Base-by-base conservation (phyloP, 1,139 yeast species). In the Debaryomyces singareniensis region DNA sequence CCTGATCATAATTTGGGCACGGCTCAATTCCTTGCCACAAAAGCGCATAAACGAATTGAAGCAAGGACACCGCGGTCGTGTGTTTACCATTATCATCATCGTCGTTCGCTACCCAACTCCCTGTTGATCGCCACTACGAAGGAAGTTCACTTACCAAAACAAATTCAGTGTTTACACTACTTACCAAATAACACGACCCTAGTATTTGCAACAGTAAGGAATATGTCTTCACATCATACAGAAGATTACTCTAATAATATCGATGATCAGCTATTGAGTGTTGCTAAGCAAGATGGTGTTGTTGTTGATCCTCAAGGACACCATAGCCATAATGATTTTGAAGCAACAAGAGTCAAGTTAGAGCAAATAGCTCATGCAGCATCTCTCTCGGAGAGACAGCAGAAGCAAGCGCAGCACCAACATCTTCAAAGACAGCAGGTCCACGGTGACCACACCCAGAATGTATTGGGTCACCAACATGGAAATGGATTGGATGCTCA, bases 201-300 rank as follows among this genome's bases (percentile, higher is more conserved):
- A 23, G 31, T 22, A 27, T 36, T 36, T 36, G 39, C 39, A 36
- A 35, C 39, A 23, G 25, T 24, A 22, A 24, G 25, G 13, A 25
- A 25, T 7, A 51, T 51, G 56, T 48, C 59, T 25, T 39, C 44
- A 27, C 39, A 32, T 29, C 40, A 37, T 33, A 46, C 48, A 20
- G 65, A 60, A 37, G 68, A 61, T 38, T 65, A 63, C 43, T 47
- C 69, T 30, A 55, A 55, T 39, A 65, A 64, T 44, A 67, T 67
- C 35, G 72, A 67, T 40, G 71, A 67, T 44, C 72, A 67, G 44
- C 53, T 67, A 34, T 53, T 65, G 28, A 51, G 55, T 27, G 68
- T 57, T 13, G 64, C 55, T 27, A 59, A 59, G 36, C 61, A 53
- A 38, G 53, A 51, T 34, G 55, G 51, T 31, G 61, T 50, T 10